A percentile compares a stretch with the other conserved stretches of the same genome.
Evolutionary conservation across 345 rosid genomes (phyloP).

Genomic region (Excoecaria cochinchinensis): DNA sequence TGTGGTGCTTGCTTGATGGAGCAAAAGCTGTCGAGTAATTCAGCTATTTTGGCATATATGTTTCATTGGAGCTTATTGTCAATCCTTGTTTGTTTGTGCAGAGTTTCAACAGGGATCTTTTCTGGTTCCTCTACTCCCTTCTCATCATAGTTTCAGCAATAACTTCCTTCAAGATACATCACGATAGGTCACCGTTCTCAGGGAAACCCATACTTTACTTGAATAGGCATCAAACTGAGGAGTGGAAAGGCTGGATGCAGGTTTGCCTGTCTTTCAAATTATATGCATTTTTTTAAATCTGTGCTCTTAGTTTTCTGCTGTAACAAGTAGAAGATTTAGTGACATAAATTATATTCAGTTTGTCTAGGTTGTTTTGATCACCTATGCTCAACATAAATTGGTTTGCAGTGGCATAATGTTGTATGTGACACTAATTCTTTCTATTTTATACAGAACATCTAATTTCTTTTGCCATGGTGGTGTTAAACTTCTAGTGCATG

Average conservation of each 20-base stretch:
- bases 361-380: constrained; percentile 3
- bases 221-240: constrained; percentile 99
- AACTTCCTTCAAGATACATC: constrained; percentile 86
- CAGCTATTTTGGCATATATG: not conserved
- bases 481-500: not conserved
- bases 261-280: constrained; percentile 43
- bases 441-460: not conserved
- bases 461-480: not conserved
- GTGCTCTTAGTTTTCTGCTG: not conserved
- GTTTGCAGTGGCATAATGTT: not conserved
- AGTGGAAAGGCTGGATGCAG: constrained; percentile 99
- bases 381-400: constrained; percentile 5
- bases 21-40: not conserved
- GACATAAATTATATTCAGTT: too few relatives aligned
- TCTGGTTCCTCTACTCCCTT: constrained; percentile 85
- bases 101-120: constrained; percentile 89
- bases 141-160: constrained; percentile 93
- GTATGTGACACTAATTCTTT: not conserved
- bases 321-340: not conserved
- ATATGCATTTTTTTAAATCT: not conserved
- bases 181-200: constrained; percentile 79
- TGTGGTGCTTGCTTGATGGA: not conserved
- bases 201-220: constrained; percentile 88
- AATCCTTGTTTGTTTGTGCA: constrained; percentile 42
- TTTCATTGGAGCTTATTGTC: not conserved